A percentile compares a stretch with the other conserved stretches of the same genome.
Evolutionary conservation across 83 land plant species (phyloP).

Genomic region (Picea abies): DNA sequence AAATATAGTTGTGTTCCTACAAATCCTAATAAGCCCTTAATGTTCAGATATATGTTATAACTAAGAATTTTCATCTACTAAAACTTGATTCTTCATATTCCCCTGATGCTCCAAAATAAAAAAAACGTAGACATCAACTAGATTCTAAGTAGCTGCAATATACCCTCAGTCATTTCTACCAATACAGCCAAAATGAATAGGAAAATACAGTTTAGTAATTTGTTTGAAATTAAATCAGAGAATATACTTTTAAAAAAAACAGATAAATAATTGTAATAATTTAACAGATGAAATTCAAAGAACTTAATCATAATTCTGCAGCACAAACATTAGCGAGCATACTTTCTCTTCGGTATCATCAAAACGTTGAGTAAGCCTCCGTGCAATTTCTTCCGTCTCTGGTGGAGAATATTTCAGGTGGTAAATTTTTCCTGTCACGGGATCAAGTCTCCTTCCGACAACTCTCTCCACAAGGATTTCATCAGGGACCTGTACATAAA

Average conservation of each 20-base stretch:
- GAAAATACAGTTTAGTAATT: slow-evolving; percentile 12
- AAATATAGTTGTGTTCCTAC: too few species aligned
- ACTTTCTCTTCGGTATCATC: slow-evolving; percentile 98
- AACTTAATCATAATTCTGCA: background rate
- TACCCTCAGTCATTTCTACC: background rate
- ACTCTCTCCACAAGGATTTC: slow-evolving; percentile 90
- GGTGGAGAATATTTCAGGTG: slow-evolving; percentile 96
- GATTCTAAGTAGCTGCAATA: background rate
- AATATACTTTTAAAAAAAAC: background rate
- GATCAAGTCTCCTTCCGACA: slow-evolving; percentile 92
- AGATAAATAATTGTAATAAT: background rate
- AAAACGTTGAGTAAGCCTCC: slow-evolving; percentile 91
- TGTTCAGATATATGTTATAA: too few species aligned
- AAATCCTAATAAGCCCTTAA: too few species aligned
- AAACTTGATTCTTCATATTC: background rate
- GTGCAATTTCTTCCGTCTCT: slow-evolving; percentile 86
- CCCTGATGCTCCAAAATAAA: background rate
- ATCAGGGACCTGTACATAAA: slow-evolving; percentile 73
- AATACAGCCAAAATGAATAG: background rate
- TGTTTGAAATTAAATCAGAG: background rate
- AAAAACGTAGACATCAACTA: background rate
- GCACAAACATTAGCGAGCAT: background rate
- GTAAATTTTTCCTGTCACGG: slow-evolving; percentile 93
- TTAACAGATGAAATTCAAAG: background rate
- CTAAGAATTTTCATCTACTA: too few species aligned